Evolutionary conservation across 345 rosid species (phyloP).

Genomic region (Lagerstroemia speciosa): DNA sequence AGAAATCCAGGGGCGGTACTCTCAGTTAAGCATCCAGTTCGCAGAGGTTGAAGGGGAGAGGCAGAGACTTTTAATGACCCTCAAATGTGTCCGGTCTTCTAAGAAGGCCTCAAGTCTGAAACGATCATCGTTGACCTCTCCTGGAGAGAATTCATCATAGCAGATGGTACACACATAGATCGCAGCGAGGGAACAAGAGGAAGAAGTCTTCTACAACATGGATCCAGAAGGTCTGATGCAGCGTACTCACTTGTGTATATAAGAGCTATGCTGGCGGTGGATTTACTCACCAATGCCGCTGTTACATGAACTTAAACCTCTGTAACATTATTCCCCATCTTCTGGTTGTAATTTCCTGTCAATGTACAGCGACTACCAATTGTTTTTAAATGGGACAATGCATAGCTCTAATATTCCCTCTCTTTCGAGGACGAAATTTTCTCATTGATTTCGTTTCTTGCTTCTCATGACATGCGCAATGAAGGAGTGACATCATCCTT

Average conservation of each 20-base stretch:
- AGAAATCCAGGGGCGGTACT: conserved; percentile 93
- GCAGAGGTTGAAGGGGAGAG: conserved; percentile 99
- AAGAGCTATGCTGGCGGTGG: conserved; percentile 1
- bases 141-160: conserved; percentile 35
- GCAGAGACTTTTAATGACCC: conserved; percentile 93
- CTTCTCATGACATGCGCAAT: no score
- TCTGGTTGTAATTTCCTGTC: neutral
- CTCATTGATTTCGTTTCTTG: no score
- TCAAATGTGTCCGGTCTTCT: conserved; percentile 69
- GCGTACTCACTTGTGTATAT: neutral
- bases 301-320: neutral
- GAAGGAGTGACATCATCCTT: no score
- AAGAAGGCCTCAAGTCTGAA: conserved; percentile 39
- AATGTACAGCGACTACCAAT: neutral
- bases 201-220: neutral
- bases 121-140: conserved; percentile 42
- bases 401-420: neutral
- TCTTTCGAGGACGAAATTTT: neutral
- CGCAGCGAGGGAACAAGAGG: neutral
- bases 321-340: neutral
- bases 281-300: conserved; percentile 2
- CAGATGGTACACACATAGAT: conserved; percentile 2
- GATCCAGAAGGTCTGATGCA: neutral
- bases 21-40: conserved; percentile 88
- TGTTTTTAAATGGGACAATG: neutral